Evolutionary conservation across 108 stramenopile species (phyloP).

Genomic region (Nannochloropsis gaditana): DNA sequence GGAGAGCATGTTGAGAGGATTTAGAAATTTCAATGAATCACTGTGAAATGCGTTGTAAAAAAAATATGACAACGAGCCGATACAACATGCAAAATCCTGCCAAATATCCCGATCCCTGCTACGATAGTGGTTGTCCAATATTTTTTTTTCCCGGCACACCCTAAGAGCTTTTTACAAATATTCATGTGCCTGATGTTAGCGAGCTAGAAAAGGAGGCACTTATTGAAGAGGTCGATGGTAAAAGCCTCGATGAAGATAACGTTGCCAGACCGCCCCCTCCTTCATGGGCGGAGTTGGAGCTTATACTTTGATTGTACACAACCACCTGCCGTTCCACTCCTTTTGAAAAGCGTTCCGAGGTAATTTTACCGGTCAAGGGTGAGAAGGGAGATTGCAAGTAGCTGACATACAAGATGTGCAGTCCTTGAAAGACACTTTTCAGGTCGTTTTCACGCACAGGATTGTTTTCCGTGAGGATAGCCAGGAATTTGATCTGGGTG

Average conservation of each 20-base stretch:
- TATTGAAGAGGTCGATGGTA: neutral
- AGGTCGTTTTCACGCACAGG: constrained; percentile 37
- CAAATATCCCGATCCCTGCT: no score
- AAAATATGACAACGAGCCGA: no score
- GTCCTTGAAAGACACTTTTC: constrained; percentile 30
- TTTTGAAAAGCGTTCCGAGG: constrained; percentile 33
- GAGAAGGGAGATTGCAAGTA: constrained; percentile 47
- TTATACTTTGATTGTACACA: constrained; percentile 37
- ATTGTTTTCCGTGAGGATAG: constrained; percentile 38
- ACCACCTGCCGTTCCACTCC: constrained; percentile 45
- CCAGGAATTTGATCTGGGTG: constrained; percentile 40
- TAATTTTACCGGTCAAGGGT: constrained; percentile 32
- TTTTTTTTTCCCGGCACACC: no score
- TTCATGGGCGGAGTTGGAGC: neutral
- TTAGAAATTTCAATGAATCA: no score
- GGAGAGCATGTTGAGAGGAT: no score
- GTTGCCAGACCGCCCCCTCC: neutral
- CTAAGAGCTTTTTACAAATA: no score
- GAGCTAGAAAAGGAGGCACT: neutral
- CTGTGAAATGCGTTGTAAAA: no score
- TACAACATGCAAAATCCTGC: no score
- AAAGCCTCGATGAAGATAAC: neutral
- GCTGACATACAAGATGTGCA: constrained; percentile 46
- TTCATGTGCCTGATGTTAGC: no score
- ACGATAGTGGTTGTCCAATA: no score